Evolutionary conservation across 352 stramenopile species (phyloP), one percentile per base, ranked within the genome.

Genomic region (Phytopythium kandeliae): DNA sequence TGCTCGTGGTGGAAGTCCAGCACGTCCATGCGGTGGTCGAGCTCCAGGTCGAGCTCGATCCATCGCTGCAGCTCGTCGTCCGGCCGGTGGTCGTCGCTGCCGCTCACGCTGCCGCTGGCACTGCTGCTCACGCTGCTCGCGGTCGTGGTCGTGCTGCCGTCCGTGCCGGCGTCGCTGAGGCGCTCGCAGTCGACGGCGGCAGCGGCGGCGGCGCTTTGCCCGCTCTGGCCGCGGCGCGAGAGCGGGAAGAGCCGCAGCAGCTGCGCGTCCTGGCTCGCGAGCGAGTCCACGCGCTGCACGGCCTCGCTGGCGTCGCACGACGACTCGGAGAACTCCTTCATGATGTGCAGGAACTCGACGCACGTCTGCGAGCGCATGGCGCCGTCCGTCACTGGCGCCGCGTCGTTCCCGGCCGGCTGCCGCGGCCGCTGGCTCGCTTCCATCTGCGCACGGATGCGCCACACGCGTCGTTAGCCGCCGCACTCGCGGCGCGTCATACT

Each of bases 311-410:
- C 69, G 52, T 78, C 67, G 63, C 75, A 86, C 26, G 73, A 85
- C 45, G 67, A 78, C 58, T 84, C 69, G 13, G 67, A 79, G 52
- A 85, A 86, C 58, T 86, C 75, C 47, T 83, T 82, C 75, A 86
- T 86, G 54, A 86, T 86, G 61, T 79, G 70, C 62, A 86, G 58
- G 55, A 86, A 86, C 57, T 80, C 75, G 30, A 78, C 63, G 51
- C 72, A 81, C 41, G 67, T 80, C 51, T 80, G 66, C 48, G 67
- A 81, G 47, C 63, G 69, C 65, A 80, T 74, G 50, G 69, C 60
- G 28, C 36, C 46, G 22, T 58, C 57, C 31, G 33, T 47, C 38
- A 37, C 38, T 21, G 33, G 24, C 33, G 34, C 34, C 19, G 22
- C 53, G 45, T 25, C 43, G 34, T 25, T 55, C 28, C 33, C 57